A percentile compares a stretch with the other conserved stretches of the same genome.
These are phyloP conservation scores for Nyssa sinensis DNA, from an alignment of 148 eudicot genomes.

Conservation along the genomic window DNA sequence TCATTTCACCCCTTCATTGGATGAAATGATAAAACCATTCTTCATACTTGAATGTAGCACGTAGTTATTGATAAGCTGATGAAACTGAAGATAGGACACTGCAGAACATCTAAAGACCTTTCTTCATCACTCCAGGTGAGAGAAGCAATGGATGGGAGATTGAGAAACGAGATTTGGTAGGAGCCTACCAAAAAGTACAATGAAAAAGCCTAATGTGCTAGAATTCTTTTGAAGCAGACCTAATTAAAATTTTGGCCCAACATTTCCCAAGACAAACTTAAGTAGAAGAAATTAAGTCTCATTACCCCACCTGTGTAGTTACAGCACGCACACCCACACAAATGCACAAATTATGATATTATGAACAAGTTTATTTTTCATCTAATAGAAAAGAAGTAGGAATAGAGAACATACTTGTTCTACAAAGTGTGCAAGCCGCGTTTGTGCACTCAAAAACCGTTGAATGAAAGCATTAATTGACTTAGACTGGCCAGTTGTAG, in stretches of 20 bases:
- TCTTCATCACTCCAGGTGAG: no score
- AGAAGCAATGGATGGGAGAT: no score
- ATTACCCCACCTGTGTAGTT: neutral
- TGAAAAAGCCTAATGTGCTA: no score
- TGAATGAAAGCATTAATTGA: conserved; percentile 87
- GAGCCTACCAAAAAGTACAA: no score
- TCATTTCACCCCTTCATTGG: no score
- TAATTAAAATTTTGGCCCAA: neutral
- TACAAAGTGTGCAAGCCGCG: conserved; percentile 79
- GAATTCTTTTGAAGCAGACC: no score
- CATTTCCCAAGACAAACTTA: neutral
- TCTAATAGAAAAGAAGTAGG: neutral
- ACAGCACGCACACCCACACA: neutral
- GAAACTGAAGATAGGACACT: no score
- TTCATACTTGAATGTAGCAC: no score
- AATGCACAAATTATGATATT: neutral
- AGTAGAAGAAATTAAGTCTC: neutral
- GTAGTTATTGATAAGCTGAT: no score
- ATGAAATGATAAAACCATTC: no score
- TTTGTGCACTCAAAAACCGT: conserved; percentile 85
- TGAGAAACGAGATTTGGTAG: no score
- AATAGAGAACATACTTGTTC: conserved; percentile 71
- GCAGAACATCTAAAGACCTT: no score
- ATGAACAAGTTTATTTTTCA: neutral
- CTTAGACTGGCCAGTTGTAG: conserved; percentile 68